Percentiles rank a stretch among this genome's conserved stretches.
phyloP scores from a whole-genome alignment of 2,329 filamentous ascomycete genomes.

The Trichoderma aggressivum region DNA sequence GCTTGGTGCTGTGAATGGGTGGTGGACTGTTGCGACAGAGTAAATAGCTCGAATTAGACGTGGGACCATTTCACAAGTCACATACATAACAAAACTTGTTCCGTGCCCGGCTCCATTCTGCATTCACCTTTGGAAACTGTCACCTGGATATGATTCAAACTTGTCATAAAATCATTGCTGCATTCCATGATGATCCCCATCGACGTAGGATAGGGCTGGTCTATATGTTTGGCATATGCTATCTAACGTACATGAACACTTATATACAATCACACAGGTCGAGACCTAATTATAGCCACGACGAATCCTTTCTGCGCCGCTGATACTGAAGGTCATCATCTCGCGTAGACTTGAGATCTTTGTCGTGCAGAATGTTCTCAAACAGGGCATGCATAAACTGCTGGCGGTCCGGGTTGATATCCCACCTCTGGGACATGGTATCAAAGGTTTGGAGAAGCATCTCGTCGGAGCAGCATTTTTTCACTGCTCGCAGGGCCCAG shows the following conservation, averaged over 20 bases:
- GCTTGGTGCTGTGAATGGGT: conserved; percentile 18
- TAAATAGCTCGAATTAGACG: conserved; percentile 34
- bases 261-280: conserved; percentile 3
- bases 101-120: conserved; percentile 21
- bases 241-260: neutral
- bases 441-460: conserved; percentile 55
- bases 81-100: conserved; percentile 28
- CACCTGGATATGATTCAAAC: neutral
- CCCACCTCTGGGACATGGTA: conserved; percentile 47
- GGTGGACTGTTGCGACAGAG: conserved; percentile 27
- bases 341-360: conserved; percentile 30
- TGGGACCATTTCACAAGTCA: conserved; percentile 26
- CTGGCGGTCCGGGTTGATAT: conserved; percentile 38
- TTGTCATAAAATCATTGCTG: conserved; percentile 18
- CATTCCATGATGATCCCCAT: neutral
- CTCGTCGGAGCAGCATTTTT: conserved; percentile 52
- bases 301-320: conserved; percentile 29
- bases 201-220: neutral
- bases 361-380: conserved; percentile 39
- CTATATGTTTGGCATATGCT: conserved; percentile 3
- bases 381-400: conserved; percentile 48
- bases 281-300: conserved; percentile 28
- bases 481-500: conserved; percentile 62
- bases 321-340: conserved; percentile 27
- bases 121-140: neutral